phyloP scores from a whole-genome alignment of 202 grass and related monocot species.

The Digitaria exilis region DNA sequence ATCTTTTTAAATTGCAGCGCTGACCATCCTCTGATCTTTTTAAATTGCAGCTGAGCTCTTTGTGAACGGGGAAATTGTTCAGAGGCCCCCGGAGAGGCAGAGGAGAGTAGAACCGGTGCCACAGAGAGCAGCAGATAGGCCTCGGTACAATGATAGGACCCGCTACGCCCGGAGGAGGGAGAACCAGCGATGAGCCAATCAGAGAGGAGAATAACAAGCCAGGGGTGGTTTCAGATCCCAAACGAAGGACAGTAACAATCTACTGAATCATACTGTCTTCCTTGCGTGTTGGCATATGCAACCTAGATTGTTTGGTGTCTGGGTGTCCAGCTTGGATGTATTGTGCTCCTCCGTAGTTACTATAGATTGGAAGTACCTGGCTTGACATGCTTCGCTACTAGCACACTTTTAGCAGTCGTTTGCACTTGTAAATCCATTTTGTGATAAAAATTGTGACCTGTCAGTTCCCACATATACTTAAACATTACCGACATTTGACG shows the following conservation, averaged over 20 bases:
- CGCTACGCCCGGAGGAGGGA: slow-evolving; percentile 63
- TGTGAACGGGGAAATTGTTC: slow-evolving; percentile 83
- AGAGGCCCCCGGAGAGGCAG: slow-evolving; percentile 78
- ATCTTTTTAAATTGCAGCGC: too few species aligned
- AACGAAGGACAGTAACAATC: too few species aligned
- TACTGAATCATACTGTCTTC: too few species aligned
- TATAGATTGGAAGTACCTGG: slow-evolving; percentile 1
- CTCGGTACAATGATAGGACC: slow-evolving; percentile 75
- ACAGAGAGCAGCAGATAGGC: slow-evolving; percentile 64
- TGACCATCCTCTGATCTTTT: too few species aligned
- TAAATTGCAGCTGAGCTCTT: slow-evolving; percentile 75
- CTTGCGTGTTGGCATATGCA: background rate
- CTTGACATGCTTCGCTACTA: background rate
- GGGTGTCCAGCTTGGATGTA: slow-evolving; percentile 18
- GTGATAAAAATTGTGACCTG: background rate
- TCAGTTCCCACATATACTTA: background rate
- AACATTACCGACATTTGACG: background rate
- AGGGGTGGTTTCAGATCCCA: background rate
- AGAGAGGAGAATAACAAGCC: slow-evolving; percentile 30
- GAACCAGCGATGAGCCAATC: slow-evolving; percentile 48
- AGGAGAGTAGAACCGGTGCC: slow-evolving; percentile 80
- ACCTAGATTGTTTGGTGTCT: background rate
- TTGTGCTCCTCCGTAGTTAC: slow-evolving; percentile 33
- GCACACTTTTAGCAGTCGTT: background rate
- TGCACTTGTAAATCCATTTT: slow-evolving; percentile 9